Evolutionary conservation across 2,329 filamentous ascomycete genomes (phyloP), one percentile per base, ranked within the genome.

Genomic region (Exophiala calicioides): DNA sequence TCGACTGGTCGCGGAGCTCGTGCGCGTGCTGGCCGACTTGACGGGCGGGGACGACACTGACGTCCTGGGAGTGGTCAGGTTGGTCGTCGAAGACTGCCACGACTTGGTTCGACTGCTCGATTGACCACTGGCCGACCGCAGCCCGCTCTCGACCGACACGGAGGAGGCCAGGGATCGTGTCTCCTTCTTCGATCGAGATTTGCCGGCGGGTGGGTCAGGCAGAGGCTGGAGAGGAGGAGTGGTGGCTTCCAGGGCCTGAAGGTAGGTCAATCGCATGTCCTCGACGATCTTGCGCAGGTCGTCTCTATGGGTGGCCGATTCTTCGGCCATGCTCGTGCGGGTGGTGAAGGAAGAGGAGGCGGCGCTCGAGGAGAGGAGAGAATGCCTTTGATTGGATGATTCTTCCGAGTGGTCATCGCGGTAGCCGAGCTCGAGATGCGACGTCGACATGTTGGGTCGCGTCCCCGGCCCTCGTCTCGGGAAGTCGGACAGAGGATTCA

Each of bases 211-310:
- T 5, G 38, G 3, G 8, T 45, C 41, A 18, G 44, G 26, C 15
- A 47, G 12, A 15, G 48, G 23, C 18, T 27, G 38, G 13, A 37
- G 38, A 10, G 53, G 47, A 23, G 48, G 45, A 13, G 53, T 38
- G 3, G 46, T 47, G 15, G 50, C 49, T 33, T 60, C 58, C 12
- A 60, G 43, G 15, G 58, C 58, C 29, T 53, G 47, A 3, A 60
- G 45, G 38, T 60, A 60, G 3, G 42, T 59, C 29, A 49, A 46
- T 18, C 58, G 46, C 55, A 60, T 60, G 15, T 57, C 50, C 29
- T 58, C 53, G 15, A 60, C 50, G 23, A 60, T 57, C 20, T 52
- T 53, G 16, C 56, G 50, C n/a, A 60, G 44, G 19, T 59, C 58
- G 8, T 59, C 57, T 43, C 57, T 46, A 18, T 42, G 51, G 6